These are phyloP conservation scores for Candida maltosa DNA, from an alignment of 805 yeast species.

Conservation along the genomic window DNA sequence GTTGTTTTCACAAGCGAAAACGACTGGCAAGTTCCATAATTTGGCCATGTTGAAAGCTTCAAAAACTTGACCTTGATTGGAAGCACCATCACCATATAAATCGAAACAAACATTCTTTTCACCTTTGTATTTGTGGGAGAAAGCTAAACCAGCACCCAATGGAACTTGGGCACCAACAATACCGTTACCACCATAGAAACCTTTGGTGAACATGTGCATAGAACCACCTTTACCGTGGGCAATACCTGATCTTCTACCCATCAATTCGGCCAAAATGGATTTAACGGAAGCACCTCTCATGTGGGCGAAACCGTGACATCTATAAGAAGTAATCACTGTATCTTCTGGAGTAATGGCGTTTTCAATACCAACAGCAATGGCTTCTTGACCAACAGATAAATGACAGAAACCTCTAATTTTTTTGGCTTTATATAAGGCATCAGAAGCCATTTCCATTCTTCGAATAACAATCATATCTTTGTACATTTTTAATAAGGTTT, in stretches of 20 bases:
- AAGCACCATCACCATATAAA: slow-evolving; percentile 98
- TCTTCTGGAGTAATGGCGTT: slow-evolving; percentile 84
- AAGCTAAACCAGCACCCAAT: slow-evolving; percentile 96
- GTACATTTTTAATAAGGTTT: slow-evolving; percentile 84
- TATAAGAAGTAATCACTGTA: slow-evolving; percentile 91
- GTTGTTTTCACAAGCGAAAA: slow-evolving; percentile 97
- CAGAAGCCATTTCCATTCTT: slow-evolving; percentile 99
- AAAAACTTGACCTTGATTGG: slow-evolving; percentile 98
- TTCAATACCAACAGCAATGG: slow-evolving; percentile 98
- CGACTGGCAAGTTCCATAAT: slow-evolving; percentile 92
- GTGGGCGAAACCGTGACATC: slow-evolving; percentile 98
- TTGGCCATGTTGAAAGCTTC: slow-evolving; percentile 99
- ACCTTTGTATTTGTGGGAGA: slow-evolving; percentile 91
- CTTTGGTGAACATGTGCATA: slow-evolving; percentile 96
- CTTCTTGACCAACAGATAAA: slow-evolving; percentile 97
- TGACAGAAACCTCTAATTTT: slow-evolving; percentile 99
- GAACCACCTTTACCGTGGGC: slow-evolving; percentile 99
- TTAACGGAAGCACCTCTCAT: slow-evolving; percentile 93
- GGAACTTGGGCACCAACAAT: slow-evolving; percentile 99
- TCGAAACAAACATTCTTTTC: slow-evolving; percentile 79
- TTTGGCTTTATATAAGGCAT: slow-evolving; percentile 96
- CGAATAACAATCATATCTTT: slow-evolving; percentile 91
- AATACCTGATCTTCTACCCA: slow-evolving; percentile 95
- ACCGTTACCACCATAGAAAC: slow-evolving; percentile 99
- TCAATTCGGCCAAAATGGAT: slow-evolving; percentile 88